These are phyloP conservation scores for Alectoria sarmentosa DNA, from an alignment of 495 filamentous ascomycete species.

Conservation along the genomic window DNA sequence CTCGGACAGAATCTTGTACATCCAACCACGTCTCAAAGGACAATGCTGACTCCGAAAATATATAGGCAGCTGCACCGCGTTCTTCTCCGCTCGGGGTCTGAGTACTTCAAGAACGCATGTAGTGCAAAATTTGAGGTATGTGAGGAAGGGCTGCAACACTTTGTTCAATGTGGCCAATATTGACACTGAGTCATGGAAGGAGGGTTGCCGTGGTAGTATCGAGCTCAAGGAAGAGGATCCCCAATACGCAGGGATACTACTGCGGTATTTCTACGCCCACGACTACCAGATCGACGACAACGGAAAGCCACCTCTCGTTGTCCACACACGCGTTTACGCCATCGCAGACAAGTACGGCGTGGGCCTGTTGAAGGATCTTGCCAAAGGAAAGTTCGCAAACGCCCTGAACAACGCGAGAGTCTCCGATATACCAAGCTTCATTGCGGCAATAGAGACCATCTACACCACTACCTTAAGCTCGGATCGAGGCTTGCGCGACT, in stretches of 20 bases:
- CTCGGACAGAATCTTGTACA: too few species aligned
- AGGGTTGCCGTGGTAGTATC: too few species aligned
- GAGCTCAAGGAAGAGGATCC: conserved; percentile 4
- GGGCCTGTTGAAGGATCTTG: not conserved
- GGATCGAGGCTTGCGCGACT: conserved; percentile 1
- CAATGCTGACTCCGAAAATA: too few species aligned
- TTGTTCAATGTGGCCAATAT: too few species aligned
- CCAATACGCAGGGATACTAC: too few species aligned
- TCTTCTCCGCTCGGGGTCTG: not conserved
- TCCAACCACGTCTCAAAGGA: too few species aligned
- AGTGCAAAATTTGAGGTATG: too few species aligned
- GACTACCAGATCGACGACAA: not conserved
- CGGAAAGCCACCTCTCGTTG: not conserved
- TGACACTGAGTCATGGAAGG: too few species aligned
- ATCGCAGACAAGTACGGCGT: conserved; percentile 8
- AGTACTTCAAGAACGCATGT: conserved; percentile 1
- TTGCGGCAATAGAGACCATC: not conserved
- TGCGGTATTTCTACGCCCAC: not conserved
- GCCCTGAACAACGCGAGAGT: too few species aligned
- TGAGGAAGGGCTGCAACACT: too few species aligned
- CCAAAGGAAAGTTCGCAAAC: not conserved
- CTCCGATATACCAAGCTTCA: not conserved
- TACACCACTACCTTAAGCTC: not conserved
- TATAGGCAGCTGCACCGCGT: not conserved
- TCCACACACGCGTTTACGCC: not conserved